Percentiles rank a stretch among this genome's conserved stretches.
Evolutionary conservation across 2,329 filamentous ascomycete species (phyloP).

Genomic region (Phialocephala sp.): DNA sequence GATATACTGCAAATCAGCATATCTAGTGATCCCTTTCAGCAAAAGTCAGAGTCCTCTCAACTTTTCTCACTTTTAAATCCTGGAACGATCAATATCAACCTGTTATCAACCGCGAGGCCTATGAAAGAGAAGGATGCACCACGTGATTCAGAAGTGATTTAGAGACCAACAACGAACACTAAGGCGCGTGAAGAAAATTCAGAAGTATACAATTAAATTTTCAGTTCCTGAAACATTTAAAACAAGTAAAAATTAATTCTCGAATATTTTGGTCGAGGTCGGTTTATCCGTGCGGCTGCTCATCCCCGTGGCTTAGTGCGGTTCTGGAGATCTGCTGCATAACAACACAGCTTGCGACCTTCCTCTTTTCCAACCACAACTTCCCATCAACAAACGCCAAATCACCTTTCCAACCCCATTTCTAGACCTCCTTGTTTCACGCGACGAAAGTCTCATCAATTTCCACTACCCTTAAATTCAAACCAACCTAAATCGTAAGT

Average conservation of each 20-base stretch:
- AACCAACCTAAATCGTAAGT: conserved; percentile 34
- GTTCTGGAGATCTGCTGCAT: conserved; percentile 29
- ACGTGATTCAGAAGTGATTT: conserved; percentile 3
- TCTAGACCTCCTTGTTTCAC: conserved; percentile 15
- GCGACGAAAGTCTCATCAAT: conserved; percentile 28
- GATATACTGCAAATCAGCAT: not conserved
- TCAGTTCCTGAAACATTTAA: not conserved
- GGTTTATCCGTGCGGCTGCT: conserved; percentile 33
- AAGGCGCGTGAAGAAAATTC: not conserved
- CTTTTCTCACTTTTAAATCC: not conserved
- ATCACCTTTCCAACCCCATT: conserved; percentile 24
- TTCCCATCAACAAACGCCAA: conserved; percentile 31
- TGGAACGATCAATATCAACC: not conserved
- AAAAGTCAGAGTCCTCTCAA: not conserved
- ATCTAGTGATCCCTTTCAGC: not conserved
- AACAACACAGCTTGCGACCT: conserved; percentile 33
- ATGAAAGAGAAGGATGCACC: not conserved
- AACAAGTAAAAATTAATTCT: conserved; percentile 12
- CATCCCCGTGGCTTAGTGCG: conserved; percentile 23
- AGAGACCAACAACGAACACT: not conserved
- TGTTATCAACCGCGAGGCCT: not conserved
- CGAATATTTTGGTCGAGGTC: conserved; percentile 22
- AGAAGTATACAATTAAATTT: conserved; percentile 8
- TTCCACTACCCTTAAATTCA: not conserved
- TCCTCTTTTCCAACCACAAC: conserved; percentile 26